phyloP scores from a whole-genome alignment of 208 protist species.

The Trypanosoma scelopori region DNA sequence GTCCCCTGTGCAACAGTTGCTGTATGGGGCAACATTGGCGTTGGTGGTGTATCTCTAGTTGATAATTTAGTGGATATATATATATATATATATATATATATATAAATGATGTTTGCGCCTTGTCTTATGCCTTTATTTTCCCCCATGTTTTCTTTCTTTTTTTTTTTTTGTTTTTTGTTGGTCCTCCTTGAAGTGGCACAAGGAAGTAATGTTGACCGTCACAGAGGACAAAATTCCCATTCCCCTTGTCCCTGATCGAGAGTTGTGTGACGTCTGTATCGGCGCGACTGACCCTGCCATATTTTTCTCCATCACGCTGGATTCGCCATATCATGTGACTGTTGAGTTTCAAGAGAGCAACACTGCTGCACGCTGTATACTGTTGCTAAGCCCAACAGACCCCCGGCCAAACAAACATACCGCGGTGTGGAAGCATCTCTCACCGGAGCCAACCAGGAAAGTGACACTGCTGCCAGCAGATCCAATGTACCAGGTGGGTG shows the following conservation, averaged over 20 bases:
- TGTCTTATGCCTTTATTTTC: slow-evolving; percentile 4
- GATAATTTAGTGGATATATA: no score
- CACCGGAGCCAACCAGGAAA: slow-evolving; percentile 67
- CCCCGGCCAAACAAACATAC: slow-evolving; percentile 62
- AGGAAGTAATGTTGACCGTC: slow-evolving; percentile 17
- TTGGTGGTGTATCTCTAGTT: no score
- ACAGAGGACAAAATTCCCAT: slow-evolving; percentile 29
- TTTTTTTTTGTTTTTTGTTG: not conserved
- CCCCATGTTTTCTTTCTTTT: slow-evolving; percentile 15
- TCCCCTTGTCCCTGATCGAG: slow-evolving; percentile 34
- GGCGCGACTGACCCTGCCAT: slow-evolving; percentile 49
- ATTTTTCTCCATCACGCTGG: slow-evolving; percentile 60
- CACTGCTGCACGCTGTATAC: slow-evolving; percentile 62
- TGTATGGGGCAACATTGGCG: no score
- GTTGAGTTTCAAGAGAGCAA: slow-evolving; percentile 84
- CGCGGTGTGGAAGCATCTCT: slow-evolving; percentile 76
- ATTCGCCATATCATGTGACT: slow-evolving; percentile 47
- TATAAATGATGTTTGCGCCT: not conserved
- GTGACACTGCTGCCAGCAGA: slow-evolving; percentile 80
- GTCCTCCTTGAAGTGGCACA: not conserved
- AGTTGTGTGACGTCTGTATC: slow-evolving; percentile 53
- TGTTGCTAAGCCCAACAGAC: slow-evolving; percentile 72
- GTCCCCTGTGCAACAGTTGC: no score
- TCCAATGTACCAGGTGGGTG: slow-evolving; percentile 43
- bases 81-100: no score